A percentile compares a stretch with the other conserved stretches of the same genome.
Conservation (phyloP, 2,329 filamentous ascomycete genomes). For the Xylaria digitata region DNA sequence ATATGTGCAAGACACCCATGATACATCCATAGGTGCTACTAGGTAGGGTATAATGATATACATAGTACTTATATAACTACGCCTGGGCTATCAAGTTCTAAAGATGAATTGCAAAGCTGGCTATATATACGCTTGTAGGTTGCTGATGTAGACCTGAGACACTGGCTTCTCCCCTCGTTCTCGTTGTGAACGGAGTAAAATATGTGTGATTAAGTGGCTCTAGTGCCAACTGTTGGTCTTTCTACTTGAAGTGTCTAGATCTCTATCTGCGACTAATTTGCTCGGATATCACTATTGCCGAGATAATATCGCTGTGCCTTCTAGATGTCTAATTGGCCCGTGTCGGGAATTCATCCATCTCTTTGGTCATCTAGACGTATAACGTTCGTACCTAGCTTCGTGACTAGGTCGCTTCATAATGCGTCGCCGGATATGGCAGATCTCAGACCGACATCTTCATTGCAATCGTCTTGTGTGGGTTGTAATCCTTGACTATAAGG, state of each 20-base stretch:
- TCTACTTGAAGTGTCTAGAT: background rate
- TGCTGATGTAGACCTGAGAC: no score
- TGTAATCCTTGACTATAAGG: slow-evolving; percentile 87
- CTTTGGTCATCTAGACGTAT: slow-evolving; percentile 2
- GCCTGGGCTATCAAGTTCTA: no score
- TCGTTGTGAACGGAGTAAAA: background rate
- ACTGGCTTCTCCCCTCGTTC: no score
- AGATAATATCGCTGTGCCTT: background rate
- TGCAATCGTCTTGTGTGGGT: slow-evolving; percentile 88
- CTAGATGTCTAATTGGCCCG: background rate
- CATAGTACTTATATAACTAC: no score
- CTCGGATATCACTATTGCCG: background rate
- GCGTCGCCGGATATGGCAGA: background rate
- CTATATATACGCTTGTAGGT: no score
- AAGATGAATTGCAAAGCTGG: no score
- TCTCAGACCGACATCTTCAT: slow-evolving; percentile 97
- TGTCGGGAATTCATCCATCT: background rate
- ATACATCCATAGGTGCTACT: no score
- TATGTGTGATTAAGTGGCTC: background rate
- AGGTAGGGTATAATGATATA: no score
- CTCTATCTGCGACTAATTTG: background rate
- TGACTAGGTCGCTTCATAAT: background rate
- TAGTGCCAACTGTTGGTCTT: background rate
- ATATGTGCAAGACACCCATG: background rate
- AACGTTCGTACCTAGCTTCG: background rate